Base-by-base conservation (phyloP, 768 basidiomycete genomes). In the Tubosaeta brunneosetosa region DNA sequence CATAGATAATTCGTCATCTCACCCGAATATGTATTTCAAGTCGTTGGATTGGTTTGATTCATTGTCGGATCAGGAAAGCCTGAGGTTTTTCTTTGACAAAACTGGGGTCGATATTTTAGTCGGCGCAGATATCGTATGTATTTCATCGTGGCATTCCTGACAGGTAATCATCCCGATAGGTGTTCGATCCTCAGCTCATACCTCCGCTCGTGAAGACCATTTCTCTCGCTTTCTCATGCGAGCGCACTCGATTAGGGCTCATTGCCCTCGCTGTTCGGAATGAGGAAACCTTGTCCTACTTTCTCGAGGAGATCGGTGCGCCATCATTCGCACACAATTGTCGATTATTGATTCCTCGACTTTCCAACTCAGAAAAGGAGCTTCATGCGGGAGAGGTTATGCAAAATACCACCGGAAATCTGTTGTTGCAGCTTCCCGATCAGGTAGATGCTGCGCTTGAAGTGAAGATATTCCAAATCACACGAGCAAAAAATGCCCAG, bases 21-120 rank as follows among this genome's bases (percentile, higher is more conserved):
- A 85, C 64, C 68, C 75, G 8, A 62, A 70, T 31, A 49, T 88
- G 16, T 56, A 68, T 16, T 80, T 73, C 52, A 64, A 66, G 17
- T 59, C 69, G n/a, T 65, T 90, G 16, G 85, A 91, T 62, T 91
- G 89, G 89, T 71, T 74, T 10, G 76, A 81, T 52, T 78, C 86
- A 4, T 58, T 81, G n/a, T 72, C 76, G 32, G 37, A 53, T 4
- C 59, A 64, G 19, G 58, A 65, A 22, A 46, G 52, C 9, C 46
- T 55, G 44, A 38, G 43, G 14, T 51, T 50, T 13, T 54, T 71
- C 10, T 58, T 90, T 4, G 51, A 64, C 22, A 68, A 76, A 19
- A 70, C 75, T 17, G 63, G 73, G 6, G 73, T 79, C 2, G 82
- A 87, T 45, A 49, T 90, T 8, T 72, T 91, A 34, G 61, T 92